Evolutionary conservation across 2,329 filamentous ascomycete species (phyloP).

Genomic region (Lachnellula arida): DNA sequence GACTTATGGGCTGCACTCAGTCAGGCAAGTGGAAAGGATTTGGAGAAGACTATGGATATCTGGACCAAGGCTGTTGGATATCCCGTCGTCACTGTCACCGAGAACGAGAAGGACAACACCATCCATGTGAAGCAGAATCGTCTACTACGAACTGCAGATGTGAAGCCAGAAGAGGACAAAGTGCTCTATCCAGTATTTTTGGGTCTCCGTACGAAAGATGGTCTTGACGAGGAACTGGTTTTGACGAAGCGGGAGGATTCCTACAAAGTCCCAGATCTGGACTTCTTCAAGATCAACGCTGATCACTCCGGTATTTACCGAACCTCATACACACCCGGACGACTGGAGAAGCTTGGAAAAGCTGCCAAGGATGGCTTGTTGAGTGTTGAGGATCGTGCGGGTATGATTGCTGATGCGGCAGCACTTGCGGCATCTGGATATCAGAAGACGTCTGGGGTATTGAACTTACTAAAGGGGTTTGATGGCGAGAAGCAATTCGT

Average conservation of each 20-base stretch:
- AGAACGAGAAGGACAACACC: slow-evolving; percentile 62
- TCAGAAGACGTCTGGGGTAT: slow-evolving; percentile 84
- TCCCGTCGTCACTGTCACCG: slow-evolving; percentile 83
- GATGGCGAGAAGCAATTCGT: slow-evolving; percentile 83
- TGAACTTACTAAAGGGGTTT: slow-evolving; percentile 82
- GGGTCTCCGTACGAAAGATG: slow-evolving; percentile 77
- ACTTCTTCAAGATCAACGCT: slow-evolving; percentile 96
- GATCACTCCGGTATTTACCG: slow-evolving; percentile 92
- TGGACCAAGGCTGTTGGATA: slow-evolving; percentile 98
- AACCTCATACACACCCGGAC: slow-evolving; percentile 78
- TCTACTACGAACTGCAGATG: slow-evolving; percentile 86
- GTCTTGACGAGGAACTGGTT: slow-evolving; percentile 71
- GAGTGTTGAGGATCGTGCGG: slow-evolving; percentile 84
- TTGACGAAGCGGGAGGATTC: slow-evolving; percentile 66
- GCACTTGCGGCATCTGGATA: slow-evolving; percentile 86
- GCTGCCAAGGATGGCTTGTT: slow-evolving; percentile 78
- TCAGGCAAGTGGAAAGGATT: slow-evolving; percentile 85
- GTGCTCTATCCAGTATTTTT: slow-evolving; percentile 88
- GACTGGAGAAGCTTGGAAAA: slow-evolving; percentile 80
- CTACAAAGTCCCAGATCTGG: slow-evolving; percentile 71
- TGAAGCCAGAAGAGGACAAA: slow-evolving; percentile 87
- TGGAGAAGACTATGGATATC: slow-evolving; percentile 85
- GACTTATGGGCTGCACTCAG: slow-evolving; percentile 87
- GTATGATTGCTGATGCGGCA: slow-evolving; percentile 91
- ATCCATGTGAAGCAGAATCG: slow-evolving; percentile 93